These are phyloP conservation scores for Citeromyces matritensis DNA, from an alignment of 805 yeast genomes.

Conservation along the genomic window DNA sequence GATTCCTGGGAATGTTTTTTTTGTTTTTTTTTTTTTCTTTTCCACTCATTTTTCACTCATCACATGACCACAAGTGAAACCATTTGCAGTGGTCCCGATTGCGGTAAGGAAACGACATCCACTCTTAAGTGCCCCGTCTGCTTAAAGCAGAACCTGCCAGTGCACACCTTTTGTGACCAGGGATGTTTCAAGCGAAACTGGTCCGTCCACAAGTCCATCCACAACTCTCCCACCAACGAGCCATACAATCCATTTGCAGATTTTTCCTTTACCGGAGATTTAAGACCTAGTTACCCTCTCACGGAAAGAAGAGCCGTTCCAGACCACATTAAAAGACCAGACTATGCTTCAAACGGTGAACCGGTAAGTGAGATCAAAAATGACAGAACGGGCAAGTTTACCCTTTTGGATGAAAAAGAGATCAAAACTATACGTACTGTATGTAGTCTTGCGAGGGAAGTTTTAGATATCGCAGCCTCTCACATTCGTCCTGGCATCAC, in stretches of 20 bases:
- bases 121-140: slow-evolving; percentile 85
- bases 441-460: slow-evolving; percentile 68
- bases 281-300: slow-evolving; percentile 74
- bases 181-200: slow-evolving; percentile 65
- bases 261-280: slow-evolving; percentile 55
- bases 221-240: slow-evolving; percentile 42
- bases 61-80: slow-evolving; percentile 1
- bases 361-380: slow-evolving; percentile 68
- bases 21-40: background rate
- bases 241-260: slow-evolving; percentile 80
- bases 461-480: slow-evolving; percentile 80
- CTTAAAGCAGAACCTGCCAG: slow-evolving; percentile 44
- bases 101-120: slow-evolving; percentile 72
- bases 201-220: slow-evolving; percentile 62
- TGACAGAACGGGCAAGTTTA: slow-evolving; percentile 54
- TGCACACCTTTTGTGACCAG: slow-evolving; percentile 67
- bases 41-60: background rate
- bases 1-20: no score
- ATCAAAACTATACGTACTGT: slow-evolving; percentile 63
- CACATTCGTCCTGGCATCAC: slow-evolving; percentile 79
- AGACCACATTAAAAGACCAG: slow-evolving; percentile 58
- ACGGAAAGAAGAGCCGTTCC: slow-evolving; percentile 62
- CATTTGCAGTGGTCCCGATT: slow-evolving; percentile 62
- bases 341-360: slow-evolving; percentile 67
- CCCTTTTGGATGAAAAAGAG: slow-evolving; percentile 48